Evolutionary conservation across 1,284 basidiomycete species (phyloP).

Genomic region (Boletus smithii): DNA sequence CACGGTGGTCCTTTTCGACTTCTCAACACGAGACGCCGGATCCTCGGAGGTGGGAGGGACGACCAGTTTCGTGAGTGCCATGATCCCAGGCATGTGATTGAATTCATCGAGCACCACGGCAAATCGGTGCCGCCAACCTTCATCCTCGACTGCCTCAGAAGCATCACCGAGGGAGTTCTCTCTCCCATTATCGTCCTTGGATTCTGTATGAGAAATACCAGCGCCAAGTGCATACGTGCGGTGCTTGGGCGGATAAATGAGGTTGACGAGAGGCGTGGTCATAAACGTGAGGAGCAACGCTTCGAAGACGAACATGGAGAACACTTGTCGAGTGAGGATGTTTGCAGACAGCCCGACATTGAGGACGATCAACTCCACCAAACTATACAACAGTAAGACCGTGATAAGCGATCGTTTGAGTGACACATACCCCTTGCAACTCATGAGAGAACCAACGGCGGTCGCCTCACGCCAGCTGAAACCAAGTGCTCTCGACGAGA

Average conservation of each 20-base stretch:
- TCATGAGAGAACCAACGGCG: slow-evolving; percentile 91
- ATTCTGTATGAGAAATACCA: background rate
- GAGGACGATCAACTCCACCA: slow-evolving; percentile 91
- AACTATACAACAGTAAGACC: slow-evolving; percentile 37
- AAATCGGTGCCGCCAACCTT: slow-evolving; percentile 44
- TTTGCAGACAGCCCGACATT: slow-evolving; percentile 87
- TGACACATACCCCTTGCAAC: slow-evolving; percentile 79
- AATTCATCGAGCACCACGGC: slow-evolving; percentile 89
- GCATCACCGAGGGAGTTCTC: slow-evolving; percentile 14
- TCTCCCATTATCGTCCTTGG: slow-evolving; percentile 2
- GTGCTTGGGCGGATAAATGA: slow-evolving; percentile 70
- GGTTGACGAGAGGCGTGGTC: slow-evolving; percentile 82
- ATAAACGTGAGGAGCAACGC: slow-evolving; percentile 84
- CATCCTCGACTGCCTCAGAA: slow-evolving; percentile 6
- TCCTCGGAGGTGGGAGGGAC: slow-evolving; percentile 20
- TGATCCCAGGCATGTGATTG: slow-evolving; percentile 79
- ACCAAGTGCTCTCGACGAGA: slow-evolving; percentile 66
- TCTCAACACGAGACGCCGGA: slow-evolving; percentile 12
- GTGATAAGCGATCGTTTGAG: background rate
- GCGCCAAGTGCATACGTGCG: slow-evolving; percentile 43
- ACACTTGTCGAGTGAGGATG: slow-evolving; percentile 74
- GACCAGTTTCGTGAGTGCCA: slow-evolving; percentile 66
- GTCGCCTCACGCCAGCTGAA: slow-evolving; percentile 80
- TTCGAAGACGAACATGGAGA: slow-evolving; percentile 91
- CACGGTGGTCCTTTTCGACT: slow-evolving; percentile 34